Evolutionary conservation across 768 basidiomycete species (phyloP), one percentile per base, ranked within the genome.

Genomic region (Suillus fuscotomentosus): DNA sequence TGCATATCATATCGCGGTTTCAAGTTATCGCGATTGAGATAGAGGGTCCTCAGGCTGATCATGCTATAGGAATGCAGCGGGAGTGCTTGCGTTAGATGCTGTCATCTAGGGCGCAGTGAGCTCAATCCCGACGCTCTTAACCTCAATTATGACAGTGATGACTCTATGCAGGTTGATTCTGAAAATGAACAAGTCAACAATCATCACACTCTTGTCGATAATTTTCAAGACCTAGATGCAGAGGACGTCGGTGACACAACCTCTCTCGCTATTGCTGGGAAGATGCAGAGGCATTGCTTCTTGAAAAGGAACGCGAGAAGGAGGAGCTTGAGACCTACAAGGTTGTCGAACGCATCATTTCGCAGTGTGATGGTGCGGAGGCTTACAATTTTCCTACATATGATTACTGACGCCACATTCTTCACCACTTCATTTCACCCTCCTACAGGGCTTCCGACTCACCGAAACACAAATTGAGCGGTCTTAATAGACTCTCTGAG

Each of bases 41-140:
- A 10, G 10, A 39, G n/a, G 57, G 14, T 56, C n/a, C n/a, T n/a
- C n/a, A n/a, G n/a, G 63, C 31, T 64, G 63, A 75, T 53, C 50
- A 60, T 53, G 24, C 43, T 38, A 48, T 68, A 94, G 92, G 88
- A 93, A 90, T 70, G 90, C 95, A 20, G 84, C 91, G 34, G 97
- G 97, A 64, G 95, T 98, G 24, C 84, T 99, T 38, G 89, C 94
- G 54, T 97, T 95, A 17, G 97, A 99, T 78, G 76, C 84, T 99
- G 48, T 61, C 38, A 39, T 56, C 61, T 9, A n/a, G n/a, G n/a
- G n/a, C n/a, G n/a, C n/a, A n/a, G n/a, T n/a, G n/a, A n/a, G 75
- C 75, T 70, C 74, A 71, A 67, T 60, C 70, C 76, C 70, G 77
- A 77, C 70, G 79, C 80, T 69, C 84, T 86, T 75, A 81, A 80